Evolutionary conservation across 257 asterid species (phyloP), one percentile per base, ranked within the genome.

Genomic region (Salvia miltiorrhiza): DNA sequence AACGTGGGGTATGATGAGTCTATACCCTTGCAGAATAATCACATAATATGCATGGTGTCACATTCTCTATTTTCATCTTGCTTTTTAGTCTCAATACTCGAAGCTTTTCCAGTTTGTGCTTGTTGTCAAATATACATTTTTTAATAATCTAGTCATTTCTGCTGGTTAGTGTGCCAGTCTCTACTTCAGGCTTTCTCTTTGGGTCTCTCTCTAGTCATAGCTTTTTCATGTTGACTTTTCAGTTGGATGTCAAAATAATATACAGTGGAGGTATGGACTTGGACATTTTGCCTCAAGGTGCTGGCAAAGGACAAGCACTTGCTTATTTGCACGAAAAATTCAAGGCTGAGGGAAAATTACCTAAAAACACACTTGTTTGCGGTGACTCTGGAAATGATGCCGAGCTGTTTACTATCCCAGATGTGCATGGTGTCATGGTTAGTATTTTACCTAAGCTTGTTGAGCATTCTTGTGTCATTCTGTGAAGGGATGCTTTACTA

Each of bases 381-480:
- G 97, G 99, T 21, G 99, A 94, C 79, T 94, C 99, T 8, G 99
- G 99, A 66, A 94, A 94, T 73, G 99, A 91, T 69, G 97, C 99
- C 21, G 99, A 94, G 41, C 75, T 94, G 50, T 94, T 91, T 65
- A 89, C 85, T 71, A 87, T 94, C 67, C 95, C 99, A 21, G 97
- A 85, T 28, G 96, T 90, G 30, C 79, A 91, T 71, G 99, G 99
- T 43, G 96, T 92, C 78, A 94, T 94, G 99, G 99, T 94, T 48
- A 75, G 97, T 76, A 35, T 26, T 68, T 78, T 65, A 55, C 73
- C 64, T 40, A 58, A 56, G 16, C 16, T 13, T 60, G 49, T 57
- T 63, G 37, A 54, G 61, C 55, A 73, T 59, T 54, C 45, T 69
- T 43, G 55, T 53, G 61, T 59, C 30, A 39, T 63, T 64, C 14